Conservation (phyloP, 2,329 filamentous ascomycete species). For the Paraphaeosphaeria minitans region DNA sequence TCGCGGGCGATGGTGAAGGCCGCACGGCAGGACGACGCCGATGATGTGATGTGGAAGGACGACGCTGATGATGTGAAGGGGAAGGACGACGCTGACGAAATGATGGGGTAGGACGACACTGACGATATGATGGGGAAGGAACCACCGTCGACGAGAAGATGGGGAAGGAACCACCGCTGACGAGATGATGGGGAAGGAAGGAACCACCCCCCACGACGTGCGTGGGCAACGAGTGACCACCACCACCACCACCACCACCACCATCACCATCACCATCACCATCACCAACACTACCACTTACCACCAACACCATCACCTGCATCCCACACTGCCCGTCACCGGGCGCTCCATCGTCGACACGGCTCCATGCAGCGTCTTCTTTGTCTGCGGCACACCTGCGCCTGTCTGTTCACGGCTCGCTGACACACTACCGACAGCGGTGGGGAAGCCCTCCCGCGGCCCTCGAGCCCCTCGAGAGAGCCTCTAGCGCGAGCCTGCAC, state of each 20-base stretch:
- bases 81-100: too few species aligned
- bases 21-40: too few species aligned
- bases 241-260: background rate
- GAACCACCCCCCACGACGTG: constrained; percentile 6
- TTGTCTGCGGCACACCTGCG: background rate
- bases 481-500: too few species aligned
- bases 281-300: background rate
- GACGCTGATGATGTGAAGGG: background rate
- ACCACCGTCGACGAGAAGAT: too few species aligned
- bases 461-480: too few species aligned
- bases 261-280: background rate
- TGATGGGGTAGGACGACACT: background rate
- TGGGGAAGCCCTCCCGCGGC: background rate
- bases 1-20: too few species aligned
- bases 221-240: background rate
- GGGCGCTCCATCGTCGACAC: background rate
- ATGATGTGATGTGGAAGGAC: background rate
- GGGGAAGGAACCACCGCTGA: background rate
- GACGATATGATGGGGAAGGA: background rate
- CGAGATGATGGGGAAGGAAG: constrained; percentile 1
- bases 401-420: background rate
- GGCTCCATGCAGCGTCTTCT: background rate
- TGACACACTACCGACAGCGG: background rate
- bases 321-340: background rate
- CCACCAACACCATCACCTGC: background rate